phyloP scores from a whole-genome alignment of 75 land plant species.

The Selaginella moellendorffii region DNA sequence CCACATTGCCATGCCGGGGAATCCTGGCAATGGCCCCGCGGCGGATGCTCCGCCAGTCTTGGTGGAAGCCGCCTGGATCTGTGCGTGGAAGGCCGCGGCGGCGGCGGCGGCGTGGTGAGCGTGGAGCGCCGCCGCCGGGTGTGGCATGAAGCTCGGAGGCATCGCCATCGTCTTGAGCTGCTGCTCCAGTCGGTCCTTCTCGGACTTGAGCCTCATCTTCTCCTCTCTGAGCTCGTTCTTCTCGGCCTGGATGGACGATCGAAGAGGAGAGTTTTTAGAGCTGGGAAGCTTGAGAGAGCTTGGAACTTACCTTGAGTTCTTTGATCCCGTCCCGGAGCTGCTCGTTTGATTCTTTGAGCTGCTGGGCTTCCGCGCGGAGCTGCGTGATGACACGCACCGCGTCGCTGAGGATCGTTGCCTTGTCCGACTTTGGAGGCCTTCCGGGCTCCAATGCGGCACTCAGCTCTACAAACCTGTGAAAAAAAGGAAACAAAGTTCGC shows the following conservation, averaged over 20 bases:
- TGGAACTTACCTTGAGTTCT: conserved; percentile 46
- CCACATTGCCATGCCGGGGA: conserved; percentile 1
- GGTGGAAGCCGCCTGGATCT: not conserved
- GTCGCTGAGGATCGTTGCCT: conserved; percentile 44
- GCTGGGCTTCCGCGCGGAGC: conserved; percentile 37
- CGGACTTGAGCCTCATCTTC: conserved; percentile 29
- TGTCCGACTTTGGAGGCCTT: conserved; percentile 45
- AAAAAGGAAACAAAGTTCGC: not conserved
- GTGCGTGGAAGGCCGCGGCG: not conserved
- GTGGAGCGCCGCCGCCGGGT: conserved; percentile 6
- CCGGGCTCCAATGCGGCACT: conserved; percentile 47
- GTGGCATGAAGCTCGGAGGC: conserved; percentile 12
- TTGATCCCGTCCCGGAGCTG: conserved; percentile 37
- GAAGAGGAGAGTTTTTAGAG: not conserved
- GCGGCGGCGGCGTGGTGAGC: conserved; percentile 14
- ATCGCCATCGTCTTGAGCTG: conserved; percentile 12
- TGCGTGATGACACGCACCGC: conserved; percentile 42
- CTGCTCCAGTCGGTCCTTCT: conserved; percentile 35
- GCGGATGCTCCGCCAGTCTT: not conserved
- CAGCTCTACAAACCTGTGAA: conserved; percentile 46
- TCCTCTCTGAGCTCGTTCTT: conserved; percentile 34
- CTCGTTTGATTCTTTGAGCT: conserved; percentile 46
- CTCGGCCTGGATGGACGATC: conserved; percentile 25
- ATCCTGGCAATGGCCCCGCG: not conserved
- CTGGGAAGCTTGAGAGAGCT: too few relatives aligned